phyloP scores from a whole-genome alignment of 1,284 basidiomycete genomes.

The Microbotryum scabiosae region DNA sequence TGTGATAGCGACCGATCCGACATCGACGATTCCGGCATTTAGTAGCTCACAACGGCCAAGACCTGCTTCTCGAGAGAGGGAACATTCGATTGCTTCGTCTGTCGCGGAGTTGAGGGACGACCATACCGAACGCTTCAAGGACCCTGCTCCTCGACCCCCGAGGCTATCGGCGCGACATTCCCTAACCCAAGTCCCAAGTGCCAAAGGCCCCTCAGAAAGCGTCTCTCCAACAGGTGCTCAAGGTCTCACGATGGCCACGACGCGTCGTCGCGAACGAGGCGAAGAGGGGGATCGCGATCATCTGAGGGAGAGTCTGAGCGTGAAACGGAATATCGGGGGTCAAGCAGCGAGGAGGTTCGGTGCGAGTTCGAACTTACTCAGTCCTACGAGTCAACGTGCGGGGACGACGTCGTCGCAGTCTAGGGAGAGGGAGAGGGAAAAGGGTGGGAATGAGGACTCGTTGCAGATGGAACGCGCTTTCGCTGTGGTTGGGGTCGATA shows the following conservation, averaged over 20 bases:
- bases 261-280: background rate
- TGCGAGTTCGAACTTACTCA: background rate
- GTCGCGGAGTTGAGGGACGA: slow-evolving; percentile 1
- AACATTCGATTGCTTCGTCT: slow-evolving; percentile 1
- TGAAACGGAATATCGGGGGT: background rate
- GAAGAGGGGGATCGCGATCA: background rate
- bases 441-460: no score
- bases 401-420: background rate
- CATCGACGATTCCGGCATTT: background rate
- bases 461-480: background rate
- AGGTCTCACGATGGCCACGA: background rate
- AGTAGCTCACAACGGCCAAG: background rate
- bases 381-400: background rate
- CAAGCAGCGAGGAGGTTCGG: background rate
- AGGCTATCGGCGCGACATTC: slow-evolving; percentile 1
- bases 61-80: background rate
- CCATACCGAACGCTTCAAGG: background rate
- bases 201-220: background rate
- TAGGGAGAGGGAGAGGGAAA: no score
- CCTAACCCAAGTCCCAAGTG: background rate
- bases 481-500: background rate
- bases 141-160: slow-evolving; percentile 1
- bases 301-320: background rate
- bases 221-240: background rate
- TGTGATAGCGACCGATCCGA: background rate